These are phyloP conservation scores for Mucor racemosus DNA, from an alignment of 371 early-diverging fungal species.

Conservation along the genomic window DNA sequence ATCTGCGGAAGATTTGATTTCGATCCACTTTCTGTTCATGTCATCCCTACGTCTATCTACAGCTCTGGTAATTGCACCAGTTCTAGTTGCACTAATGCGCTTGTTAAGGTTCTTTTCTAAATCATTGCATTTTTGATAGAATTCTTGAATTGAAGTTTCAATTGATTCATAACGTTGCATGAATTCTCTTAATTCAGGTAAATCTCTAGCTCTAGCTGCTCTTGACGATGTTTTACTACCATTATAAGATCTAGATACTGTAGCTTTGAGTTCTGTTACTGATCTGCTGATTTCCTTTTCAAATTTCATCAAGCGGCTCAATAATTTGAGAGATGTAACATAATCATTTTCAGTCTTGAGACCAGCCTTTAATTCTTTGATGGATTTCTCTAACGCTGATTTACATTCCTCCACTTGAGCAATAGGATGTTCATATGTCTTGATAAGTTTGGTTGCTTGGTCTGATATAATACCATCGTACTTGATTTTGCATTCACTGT, in stretches of 20 bases:
- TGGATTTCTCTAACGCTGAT: slow-evolving; percentile 26
- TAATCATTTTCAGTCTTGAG: slow-evolving; percentile 42
- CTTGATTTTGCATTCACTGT: slow-evolving; percentile 36
- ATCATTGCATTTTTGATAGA: slow-evolving; percentile 33
- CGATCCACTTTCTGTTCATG: slow-evolving; percentile 39
- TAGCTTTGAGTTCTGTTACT: slow-evolving; percentile 37
- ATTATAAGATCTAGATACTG: slow-evolving; percentile 26
- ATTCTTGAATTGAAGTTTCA: slow-evolving; percentile 35
- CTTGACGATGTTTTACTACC: slow-evolving; percentile 7
- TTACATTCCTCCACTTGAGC: slow-evolving; percentile 27
- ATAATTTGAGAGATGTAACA: slow-evolving; percentile 32
- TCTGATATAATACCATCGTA: slow-evolving; percentile 36
- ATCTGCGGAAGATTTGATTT: slow-evolving; percentile 39
- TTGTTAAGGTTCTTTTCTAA: slow-evolving; percentile 33
- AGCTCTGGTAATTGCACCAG: slow-evolving; percentile 29
- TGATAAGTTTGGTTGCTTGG: slow-evolving; percentile 31
- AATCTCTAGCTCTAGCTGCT: slow-evolving; percentile 24
- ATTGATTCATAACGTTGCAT: slow-evolving; percentile 37
- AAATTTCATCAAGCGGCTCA: slow-evolving; percentile 32
- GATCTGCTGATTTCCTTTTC: slow-evolving; percentile 36
- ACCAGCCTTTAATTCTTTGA: slow-evolving; percentile 31
- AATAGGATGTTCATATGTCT: slow-evolving; percentile 21
- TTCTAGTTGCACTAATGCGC: slow-evolving; percentile 23
- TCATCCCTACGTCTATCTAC: slow-evolving; percentile 42
- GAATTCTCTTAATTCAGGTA: slow-evolving; percentile 44